These are phyloP conservation scores for Cercospora zeae-maydis DNA, from an alignment of 2,329 filamentous ascomycete species.

Conservation along the genomic window DNA sequence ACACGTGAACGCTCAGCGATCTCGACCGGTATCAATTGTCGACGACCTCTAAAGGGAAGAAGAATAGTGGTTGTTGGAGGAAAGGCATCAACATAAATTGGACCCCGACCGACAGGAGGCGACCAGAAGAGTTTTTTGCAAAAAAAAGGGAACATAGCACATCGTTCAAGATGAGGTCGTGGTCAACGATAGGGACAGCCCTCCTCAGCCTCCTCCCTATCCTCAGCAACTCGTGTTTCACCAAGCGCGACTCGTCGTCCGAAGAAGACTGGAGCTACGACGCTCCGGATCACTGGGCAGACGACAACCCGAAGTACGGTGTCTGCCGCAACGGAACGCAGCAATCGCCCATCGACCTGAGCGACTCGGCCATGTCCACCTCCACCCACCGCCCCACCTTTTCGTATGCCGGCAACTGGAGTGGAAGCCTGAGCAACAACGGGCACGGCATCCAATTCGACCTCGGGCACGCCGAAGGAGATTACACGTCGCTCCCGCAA, in stretches of 20 bases:
- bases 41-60: background rate
- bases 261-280: constrained; percentile 7
- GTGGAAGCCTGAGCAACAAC: constrained; percentile 49
- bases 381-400: constrained; percentile 9
- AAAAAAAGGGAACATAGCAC: background rate
- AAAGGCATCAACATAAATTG: background rate
- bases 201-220: background rate
- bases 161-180: background rate
- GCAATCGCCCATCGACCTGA: constrained; percentile 16
- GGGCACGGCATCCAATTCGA: constrained; percentile 48
- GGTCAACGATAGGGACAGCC: background rate
- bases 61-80: background rate
- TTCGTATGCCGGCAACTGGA: constrained; percentile 36
- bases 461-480: constrained; percentile 36
- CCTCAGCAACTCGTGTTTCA: constrained; percentile 3
- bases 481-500: constrained; percentile 41
- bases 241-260: constrained; percentile 2
- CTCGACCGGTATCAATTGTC: background rate
- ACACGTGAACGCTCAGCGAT: background rate
- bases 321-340: constrained; percentile 15
- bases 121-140: background rate
- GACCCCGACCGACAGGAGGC: background rate
- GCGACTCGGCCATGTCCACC: background rate
- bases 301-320: background rate
- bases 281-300: background rate